Evolutionary conservation across 768 basidiomycete species (phyloP), one percentile per base, ranked within the genome.

Genomic region (Rhizopogon roseolus): DNA sequence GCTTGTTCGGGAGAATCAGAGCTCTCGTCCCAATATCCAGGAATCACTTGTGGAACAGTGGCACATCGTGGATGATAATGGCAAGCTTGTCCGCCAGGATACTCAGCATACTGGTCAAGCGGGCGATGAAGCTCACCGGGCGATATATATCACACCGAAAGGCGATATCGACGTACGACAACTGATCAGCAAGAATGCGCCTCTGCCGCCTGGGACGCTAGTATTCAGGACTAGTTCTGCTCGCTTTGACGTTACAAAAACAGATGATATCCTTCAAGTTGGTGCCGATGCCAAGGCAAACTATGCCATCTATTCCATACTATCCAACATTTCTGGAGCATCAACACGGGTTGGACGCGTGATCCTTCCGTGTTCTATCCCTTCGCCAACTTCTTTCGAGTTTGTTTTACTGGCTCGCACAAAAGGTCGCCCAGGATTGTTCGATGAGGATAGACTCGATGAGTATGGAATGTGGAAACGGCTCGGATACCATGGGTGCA

Each of bases 161-260:
- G 29, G 29, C 29, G 8, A 42, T 17, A 32, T 53, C 4, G 42
- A 25, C 38, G 51, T 54, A 10, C 13, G 16, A 7, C 9, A 52
- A 0, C 50, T 53, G 16, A 52, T 48, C 25, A 34, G 48, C 17
- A 10, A 32, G 34, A 13, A 13, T 11, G 11, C 5, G 34, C 34
- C 34, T 11, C 11, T 32, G 6, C 52, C 52, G 16, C 55, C 56
- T 0, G 63, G 63, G 1, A 58, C 63, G 11, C 63, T 64, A 41
- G 14, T 64, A 49, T 64, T 64, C 44, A 58, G 58, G 4, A 64
- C 63, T 10, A 60, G 48, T 13, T 54, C 53, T 11, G 50, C 58
- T 4, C 16, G 25, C 9, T 60, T 64, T 16, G 36, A n/a, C 28
- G 60, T 62, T 13, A 25, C 16, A 16, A 55, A 22, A 29, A 6